A percentile compares a stretch with the other conserved stretches of the same genome.
phyloP scores from a whole-genome alignment of 352 stramenopile species.

The Phytophthora multivora region DNA sequence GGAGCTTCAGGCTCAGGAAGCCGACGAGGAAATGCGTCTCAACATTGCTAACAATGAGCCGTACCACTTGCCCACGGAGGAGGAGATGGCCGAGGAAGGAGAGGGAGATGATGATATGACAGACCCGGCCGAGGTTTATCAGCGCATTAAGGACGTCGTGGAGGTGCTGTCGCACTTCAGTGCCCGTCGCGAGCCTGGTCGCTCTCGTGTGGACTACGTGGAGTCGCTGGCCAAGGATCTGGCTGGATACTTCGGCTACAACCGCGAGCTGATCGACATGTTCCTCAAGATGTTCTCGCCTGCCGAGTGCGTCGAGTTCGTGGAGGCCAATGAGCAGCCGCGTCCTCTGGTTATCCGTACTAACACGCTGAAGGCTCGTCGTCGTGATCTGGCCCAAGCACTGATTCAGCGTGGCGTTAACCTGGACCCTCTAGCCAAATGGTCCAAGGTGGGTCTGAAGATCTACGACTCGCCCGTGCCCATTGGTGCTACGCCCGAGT shows the following conservation, averaged over 20 bases:
- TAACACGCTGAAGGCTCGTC: constrained; percentile 99
- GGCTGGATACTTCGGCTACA: constrained; percentile 98
- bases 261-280: constrained; percentile 98
- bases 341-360: constrained; percentile 98
- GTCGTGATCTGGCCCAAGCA: constrained; percentile 97
- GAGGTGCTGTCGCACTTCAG: constrained; percentile 97
- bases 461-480: constrained; percentile 98
- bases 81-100: constrained; percentile 63
- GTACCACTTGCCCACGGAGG: constrained; percentile 81
- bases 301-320: constrained; percentile 97
- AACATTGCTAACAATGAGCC: constrained; percentile 87
- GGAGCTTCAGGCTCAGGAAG: constrained; percentile 68
- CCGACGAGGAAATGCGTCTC: constrained; percentile 86
- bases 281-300: constrained; percentile 97
- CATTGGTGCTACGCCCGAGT: constrained; percentile 99
- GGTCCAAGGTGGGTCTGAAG: constrained; percentile 99
- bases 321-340: constrained; percentile 98
- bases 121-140: constrained; percentile 88
- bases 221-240: constrained; percentile 93
- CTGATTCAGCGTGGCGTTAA: constrained; percentile 99
- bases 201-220: constrained; percentile 96
- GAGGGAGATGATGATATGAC: constrained; percentile 57
- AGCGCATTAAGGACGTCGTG: constrained; percentile 94
- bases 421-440: constrained; percentile 98
- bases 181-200: constrained; percentile 89